Evolutionary conservation across 805 yeast species (phyloP).

Genomic region (Blastobotrys chiropterorum): DNA sequence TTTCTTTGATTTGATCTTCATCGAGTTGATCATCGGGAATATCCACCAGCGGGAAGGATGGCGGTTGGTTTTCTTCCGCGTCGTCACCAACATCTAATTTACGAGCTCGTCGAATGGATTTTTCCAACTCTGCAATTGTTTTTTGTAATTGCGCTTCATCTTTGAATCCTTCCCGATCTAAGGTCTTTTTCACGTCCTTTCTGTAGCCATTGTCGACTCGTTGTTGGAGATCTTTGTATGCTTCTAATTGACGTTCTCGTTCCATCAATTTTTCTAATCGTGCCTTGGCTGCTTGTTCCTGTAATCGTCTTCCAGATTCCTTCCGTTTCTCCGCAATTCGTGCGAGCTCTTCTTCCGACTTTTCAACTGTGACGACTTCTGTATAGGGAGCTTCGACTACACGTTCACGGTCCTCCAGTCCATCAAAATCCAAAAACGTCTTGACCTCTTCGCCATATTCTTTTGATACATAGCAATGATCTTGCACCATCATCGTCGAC

Average conservation of each 20-base stretch:
- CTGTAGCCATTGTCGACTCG: slow-evolving; percentile 42
- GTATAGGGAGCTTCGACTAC: slow-evolving; percentile 78
- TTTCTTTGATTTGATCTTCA: slow-evolving; percentile 78
- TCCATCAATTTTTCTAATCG: slow-evolving; percentile 73
- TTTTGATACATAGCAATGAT: slow-evolving; percentile 70
- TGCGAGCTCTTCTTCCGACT: slow-evolving; percentile 76
- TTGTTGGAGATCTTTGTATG: slow-evolving; percentile 54
- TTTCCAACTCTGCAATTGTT: slow-evolving; percentile 58
- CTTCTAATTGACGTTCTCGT: slow-evolving; percentile 72
- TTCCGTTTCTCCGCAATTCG: slow-evolving; percentile 70
- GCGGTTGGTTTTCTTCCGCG: slow-evolving; percentile 40
- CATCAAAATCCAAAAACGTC: slow-evolving; percentile 51
- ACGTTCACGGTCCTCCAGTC: slow-evolving; percentile 61
- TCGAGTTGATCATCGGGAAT: slow-evolving; percentile 77
- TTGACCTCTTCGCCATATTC: slow-evolving; percentile 62
- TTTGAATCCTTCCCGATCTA: slow-evolving; percentile 71
- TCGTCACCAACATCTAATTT: slow-evolving; percentile 59
- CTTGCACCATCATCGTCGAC: slow-evolving; percentile 59
- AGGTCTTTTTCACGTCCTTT: slow-evolving; percentile 46
- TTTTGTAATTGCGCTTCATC: slow-evolving; percentile 66
- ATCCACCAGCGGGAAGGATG: slow-evolving; percentile 68
- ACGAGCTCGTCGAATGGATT: slow-evolving; percentile 60
- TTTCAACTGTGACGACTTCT: slow-evolving; percentile 54
- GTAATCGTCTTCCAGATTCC: slow-evolving; percentile 82
- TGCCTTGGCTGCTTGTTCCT: slow-evolving; percentile 85